Percentiles rank a stretch among this genome's conserved stretches.
Conservation (phyloP, 192 early-diverging fungal species). For the Backusella circina region DNA sequence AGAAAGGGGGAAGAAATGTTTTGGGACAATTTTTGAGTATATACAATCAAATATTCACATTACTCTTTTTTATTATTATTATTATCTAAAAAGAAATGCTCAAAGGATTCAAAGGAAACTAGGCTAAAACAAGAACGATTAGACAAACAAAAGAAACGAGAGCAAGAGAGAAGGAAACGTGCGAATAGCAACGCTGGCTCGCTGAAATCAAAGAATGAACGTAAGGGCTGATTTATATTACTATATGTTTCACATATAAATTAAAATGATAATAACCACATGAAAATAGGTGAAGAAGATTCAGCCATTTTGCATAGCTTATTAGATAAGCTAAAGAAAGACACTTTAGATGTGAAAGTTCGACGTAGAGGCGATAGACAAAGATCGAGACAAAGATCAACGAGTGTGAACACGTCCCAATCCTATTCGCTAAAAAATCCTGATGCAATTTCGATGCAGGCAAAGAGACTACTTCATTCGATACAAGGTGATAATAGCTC, state of each 20-base stretch:
- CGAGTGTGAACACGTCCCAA: conserved; percentile 2
- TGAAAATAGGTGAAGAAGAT: conserved; percentile 31
- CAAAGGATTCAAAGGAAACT: conserved; percentile 6
- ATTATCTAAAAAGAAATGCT: conserved; percentile 5
- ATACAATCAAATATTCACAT: background rate
- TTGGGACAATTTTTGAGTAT: background rate
- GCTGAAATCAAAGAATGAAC: conserved; percentile 8
- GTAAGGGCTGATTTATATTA: background rate
- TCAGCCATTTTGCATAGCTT: conserved; percentile 72
- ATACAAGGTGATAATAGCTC: conserved; percentile 24
- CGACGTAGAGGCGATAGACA: conserved; percentile 21
- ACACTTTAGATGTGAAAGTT: conserved; percentile 22
- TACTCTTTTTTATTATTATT: background rate
- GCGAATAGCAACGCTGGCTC: conserved; percentile 11
- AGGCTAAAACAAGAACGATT: conserved; percentile 40
- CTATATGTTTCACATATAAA: background rate
- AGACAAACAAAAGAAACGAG: conserved; percentile 47
- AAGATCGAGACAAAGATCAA: conserved; percentile 15
- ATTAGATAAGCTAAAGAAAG: conserved; percentile 60
- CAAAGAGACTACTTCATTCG: conserved; percentile 19
- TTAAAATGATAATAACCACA: background rate
- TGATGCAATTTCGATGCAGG: conserved; percentile 25
- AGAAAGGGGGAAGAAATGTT: too few species aligned
- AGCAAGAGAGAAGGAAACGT: conserved; percentile 36
- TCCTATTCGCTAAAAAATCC: conserved; percentile 6